Evolutionary conservation across 352 stramenopile species (phyloP).

Genomic region (Globisporangium paddicum): DNA sequence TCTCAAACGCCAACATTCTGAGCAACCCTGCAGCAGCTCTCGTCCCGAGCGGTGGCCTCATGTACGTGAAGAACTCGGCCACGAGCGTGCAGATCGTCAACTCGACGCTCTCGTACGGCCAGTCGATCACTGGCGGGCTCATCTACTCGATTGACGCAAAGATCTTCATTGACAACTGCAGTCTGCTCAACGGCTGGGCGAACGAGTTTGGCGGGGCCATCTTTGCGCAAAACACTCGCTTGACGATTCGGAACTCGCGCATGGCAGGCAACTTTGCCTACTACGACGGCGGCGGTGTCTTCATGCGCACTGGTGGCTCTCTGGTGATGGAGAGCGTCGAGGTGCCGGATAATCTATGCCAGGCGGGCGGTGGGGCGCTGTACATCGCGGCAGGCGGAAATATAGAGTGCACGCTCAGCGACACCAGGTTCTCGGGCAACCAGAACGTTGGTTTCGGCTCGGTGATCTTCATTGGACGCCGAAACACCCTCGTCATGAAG

Average conservation of each 20-base stretch:
- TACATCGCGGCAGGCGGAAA: slow-evolving; percentile 33
- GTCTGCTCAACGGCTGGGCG: slow-evolving; percentile 24
- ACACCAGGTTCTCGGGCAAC: slow-evolving; percentile 35
- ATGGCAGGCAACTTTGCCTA: slow-evolving; percentile 45
- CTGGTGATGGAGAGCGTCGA: slow-evolving; percentile 18
- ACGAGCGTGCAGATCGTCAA: slow-evolving; percentile 30
- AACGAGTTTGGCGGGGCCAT: slow-evolving; percentile 56
- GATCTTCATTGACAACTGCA: slow-evolving; percentile 28
- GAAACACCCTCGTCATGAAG: slow-evolving; percentile 28
- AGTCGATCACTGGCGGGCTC: slow-evolving; percentile 34
- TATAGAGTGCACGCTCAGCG: slow-evolving; percentile 16
- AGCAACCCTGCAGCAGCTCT: slow-evolving; percentile 26
- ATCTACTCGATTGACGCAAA: slow-evolving; percentile 33
- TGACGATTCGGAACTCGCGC: slow-evolving; percentile 20
- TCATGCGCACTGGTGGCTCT: slow-evolving; percentile 26
- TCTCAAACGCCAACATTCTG: slow-evolving; percentile 23
- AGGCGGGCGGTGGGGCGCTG: slow-evolving; percentile 43
- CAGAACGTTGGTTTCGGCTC: slow-evolving; percentile 47
- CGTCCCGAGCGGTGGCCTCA: slow-evolving; percentile 29
- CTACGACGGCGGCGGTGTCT: slow-evolving; percentile 58
- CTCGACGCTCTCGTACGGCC: slow-evolving; percentile 30
- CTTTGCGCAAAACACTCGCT: slow-evolving; percentile 21
- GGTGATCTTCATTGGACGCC: slow-evolving; percentile 46
- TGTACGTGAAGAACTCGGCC: slow-evolving; percentile 31
- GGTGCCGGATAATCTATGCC: slow-evolving; percentile 30